Percentiles rank a stretch among this genome's conserved stretches.
Evolutionary conservation across 345 rosid genomes (phyloP).

Genomic region (Salix udensis): DNA sequence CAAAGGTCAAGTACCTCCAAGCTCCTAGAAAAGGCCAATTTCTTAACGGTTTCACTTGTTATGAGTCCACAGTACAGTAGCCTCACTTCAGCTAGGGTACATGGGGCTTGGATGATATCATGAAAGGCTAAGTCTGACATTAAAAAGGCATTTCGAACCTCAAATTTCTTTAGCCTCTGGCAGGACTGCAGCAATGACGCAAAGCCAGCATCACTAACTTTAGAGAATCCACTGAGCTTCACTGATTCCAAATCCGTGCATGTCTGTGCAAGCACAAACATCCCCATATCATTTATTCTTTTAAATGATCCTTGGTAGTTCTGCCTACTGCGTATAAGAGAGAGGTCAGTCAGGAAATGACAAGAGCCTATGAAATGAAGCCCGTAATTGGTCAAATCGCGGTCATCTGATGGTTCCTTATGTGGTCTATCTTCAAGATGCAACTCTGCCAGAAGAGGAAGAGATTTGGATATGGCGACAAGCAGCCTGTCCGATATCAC

Average conservation of each 20-base stretch:
- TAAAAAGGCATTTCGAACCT: conserved; percentile 47
- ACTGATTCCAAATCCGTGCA: conserved; percentile 53
- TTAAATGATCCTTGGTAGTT: conserved; percentile 48
- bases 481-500: conserved; percentile 51
- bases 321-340: conserved; percentile 46
- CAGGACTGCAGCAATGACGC: conserved; percentile 60
- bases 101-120: conserved; percentile 43
- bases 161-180: conserved; percentile 49
- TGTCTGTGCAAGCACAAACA: conserved; percentile 58
- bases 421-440: conserved; percentile 67
- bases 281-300: conserved; percentile 68
- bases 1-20: conserved; percentile 59
- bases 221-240: conserved; percentile 54
- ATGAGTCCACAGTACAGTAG: conserved; percentile 50
- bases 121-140: conserved; percentile 70
- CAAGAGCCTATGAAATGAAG: conserved; percentile 48
- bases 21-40: conserved; percentile 39
- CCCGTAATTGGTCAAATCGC: conserved; percentile 53
- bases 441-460: conserved; percentile 50
- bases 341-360: conserved; percentile 41
- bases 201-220: conserved; percentile 72
- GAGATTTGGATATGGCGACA: conserved; percentile 30
- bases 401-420: conserved; percentile 28
- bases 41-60: conserved; percentile 72
- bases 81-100: conserved; percentile 54